Evolutionary conservation across 768 basidiomycete species (phyloP).

Genomic region (Mycena maculata): DNA sequence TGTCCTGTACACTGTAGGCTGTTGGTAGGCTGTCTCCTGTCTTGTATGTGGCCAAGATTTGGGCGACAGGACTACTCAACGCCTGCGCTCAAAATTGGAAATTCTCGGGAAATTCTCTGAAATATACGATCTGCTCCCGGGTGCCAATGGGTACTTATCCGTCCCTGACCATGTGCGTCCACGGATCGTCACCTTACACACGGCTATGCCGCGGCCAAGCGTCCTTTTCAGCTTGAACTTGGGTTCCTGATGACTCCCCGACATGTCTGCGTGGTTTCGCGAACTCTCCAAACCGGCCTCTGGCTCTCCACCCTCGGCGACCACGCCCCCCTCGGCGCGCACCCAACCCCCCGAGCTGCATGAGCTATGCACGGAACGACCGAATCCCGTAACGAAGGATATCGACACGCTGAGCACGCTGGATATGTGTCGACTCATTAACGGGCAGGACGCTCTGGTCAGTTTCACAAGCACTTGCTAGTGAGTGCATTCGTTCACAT

Average conservation of each 20-base stretch:
- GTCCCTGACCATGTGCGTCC: constrained; percentile 6
- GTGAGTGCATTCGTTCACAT: too few species aligned
- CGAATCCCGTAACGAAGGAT: constrained; percentile 39
- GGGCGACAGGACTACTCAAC: background rate
- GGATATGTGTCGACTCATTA: constrained; percentile 49
- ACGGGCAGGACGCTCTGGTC: constrained; percentile 42
- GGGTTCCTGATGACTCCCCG: background rate
- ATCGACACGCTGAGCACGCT: constrained; percentile 46
- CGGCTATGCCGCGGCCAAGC: constrained; percentile 8
- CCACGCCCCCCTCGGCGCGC: background rate
- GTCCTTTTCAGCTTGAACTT: background rate
- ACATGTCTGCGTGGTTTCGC: constrained; percentile 18
- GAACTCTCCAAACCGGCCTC: constrained; percentile 1
- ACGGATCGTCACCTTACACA: too few species aligned
- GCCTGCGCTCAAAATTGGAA: background rate
- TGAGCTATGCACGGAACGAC: constrained; percentile 38
- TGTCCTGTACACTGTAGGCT: too few species aligned
- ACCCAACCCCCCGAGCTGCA: constrained; percentile 10
- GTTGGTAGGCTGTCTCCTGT: too few species aligned
- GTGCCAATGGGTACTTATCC: background rate
- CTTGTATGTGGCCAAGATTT: too few species aligned
- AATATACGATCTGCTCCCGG: too few species aligned
- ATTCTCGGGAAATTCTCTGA: too few species aligned
- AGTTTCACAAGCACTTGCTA: too few species aligned
- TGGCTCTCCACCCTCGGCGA: background rate